A percentile compares a stretch with the other conserved stretches of the same genome.
phyloP scores from a whole-genome alignment of 2,329 filamentous ascomycete species.

The Bimuria novae-zelandiae region DNA sequence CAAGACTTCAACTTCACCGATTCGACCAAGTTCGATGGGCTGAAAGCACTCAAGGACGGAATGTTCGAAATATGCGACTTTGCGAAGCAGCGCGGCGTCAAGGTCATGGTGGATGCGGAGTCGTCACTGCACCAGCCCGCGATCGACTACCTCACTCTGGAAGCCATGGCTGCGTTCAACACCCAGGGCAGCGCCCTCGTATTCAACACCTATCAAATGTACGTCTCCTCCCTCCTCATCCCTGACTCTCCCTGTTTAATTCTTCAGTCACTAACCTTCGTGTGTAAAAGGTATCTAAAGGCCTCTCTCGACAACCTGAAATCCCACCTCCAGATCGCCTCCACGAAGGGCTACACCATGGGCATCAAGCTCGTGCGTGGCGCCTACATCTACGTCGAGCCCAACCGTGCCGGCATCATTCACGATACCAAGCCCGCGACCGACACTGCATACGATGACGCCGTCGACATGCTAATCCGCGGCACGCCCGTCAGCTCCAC shows the following conservation, averaged over 20 bases:
- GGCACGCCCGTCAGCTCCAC: neutral
- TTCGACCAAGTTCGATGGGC: neutral
- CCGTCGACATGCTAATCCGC: slow-evolving; percentile 6
- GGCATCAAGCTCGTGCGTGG: slow-evolving; percentile 9
- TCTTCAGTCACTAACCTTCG: too few relatives aligned
- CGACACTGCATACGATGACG: slow-evolving; percentile 2
- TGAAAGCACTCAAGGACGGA: slow-evolving; percentile 2
- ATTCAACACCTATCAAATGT: slow-evolving; percentile 7
- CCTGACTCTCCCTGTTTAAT: too few relatives aligned
- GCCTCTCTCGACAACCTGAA: slow-evolving; percentile 2
- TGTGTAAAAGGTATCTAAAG: slow-evolving; percentile 9
- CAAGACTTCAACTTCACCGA: slow-evolving; percentile 3
- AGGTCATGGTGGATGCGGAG: slow-evolving; percentile 5
- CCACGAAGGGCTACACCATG: slow-evolving; percentile 1
- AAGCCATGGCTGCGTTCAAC: slow-evolving; percentile 7
- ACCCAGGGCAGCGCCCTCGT: slow-evolving; percentile 1
- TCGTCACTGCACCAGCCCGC: slow-evolving; percentile 5
- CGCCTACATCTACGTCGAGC: slow-evolving; percentile 8
- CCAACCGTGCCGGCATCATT: neutral
- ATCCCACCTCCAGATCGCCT: slow-evolving; percentile 3
- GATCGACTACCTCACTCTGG: slow-evolving; percentile 3
- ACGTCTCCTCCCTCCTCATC: neutral
- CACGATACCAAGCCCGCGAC: slow-evolving; percentile 6
- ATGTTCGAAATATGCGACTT: slow-evolving; percentile 7
- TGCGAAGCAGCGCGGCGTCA: slow-evolving; percentile 5